A percentile compares a stretch with the other conserved stretches of the same genome.
These are phyloP conservation scores for Lyophyllum atratum DNA, from an alignment of 768 basidiomycete species.

Conservation along the genomic window DNA sequence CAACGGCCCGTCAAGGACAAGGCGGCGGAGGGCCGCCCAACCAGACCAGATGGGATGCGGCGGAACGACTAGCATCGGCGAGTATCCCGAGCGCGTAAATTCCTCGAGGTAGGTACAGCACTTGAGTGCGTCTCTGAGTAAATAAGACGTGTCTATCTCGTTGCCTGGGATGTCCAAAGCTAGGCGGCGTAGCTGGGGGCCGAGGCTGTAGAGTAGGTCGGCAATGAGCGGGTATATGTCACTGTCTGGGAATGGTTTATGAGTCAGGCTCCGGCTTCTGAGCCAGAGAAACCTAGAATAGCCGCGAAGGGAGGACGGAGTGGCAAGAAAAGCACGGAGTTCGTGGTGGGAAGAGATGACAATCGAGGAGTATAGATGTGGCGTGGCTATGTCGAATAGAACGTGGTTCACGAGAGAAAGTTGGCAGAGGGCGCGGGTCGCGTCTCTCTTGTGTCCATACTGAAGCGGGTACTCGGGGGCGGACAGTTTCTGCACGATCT, in stretches of 20 bases:
- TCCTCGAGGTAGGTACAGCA: constrained; percentile 14
- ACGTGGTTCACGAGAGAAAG: constrained; percentile 10
- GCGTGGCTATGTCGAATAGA: constrained; percentile 4
- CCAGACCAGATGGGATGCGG: constrained; percentile 7
- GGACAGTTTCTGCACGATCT: constrained; percentile 11
- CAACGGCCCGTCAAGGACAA: constrained; percentile 14
- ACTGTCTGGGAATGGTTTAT: constrained; percentile 2
- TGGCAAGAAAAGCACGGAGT: constrained; percentile 6
- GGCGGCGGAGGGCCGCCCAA: constrained; percentile 13
- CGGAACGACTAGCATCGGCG: constrained; percentile 13
- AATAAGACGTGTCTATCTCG: constrained; percentile 4
- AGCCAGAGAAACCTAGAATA: constrained; percentile 11
- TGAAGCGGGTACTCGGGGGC: constrained; percentile 6
- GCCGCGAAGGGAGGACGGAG: constrained; percentile 2
- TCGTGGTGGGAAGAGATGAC: constrained; percentile 9
- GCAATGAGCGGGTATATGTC: background rate
- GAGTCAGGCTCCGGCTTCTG: too few species aligned
- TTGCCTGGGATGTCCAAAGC: constrained; percentile 12
- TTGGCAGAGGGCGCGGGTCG: constrained; percentile 10
- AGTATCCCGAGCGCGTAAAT: constrained; percentile 14
- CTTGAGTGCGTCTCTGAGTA: constrained; percentile 7
- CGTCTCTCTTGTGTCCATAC: constrained; percentile 14
- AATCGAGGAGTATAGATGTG: constrained; percentile 14
- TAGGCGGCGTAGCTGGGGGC: constrained; percentile 12
- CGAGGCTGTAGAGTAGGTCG: constrained; percentile 9